These are phyloP conservation scores for Endothia cerciana DNA, from an alignment of 2,329 filamentous ascomycete species.

Conservation along the genomic window DNA sequence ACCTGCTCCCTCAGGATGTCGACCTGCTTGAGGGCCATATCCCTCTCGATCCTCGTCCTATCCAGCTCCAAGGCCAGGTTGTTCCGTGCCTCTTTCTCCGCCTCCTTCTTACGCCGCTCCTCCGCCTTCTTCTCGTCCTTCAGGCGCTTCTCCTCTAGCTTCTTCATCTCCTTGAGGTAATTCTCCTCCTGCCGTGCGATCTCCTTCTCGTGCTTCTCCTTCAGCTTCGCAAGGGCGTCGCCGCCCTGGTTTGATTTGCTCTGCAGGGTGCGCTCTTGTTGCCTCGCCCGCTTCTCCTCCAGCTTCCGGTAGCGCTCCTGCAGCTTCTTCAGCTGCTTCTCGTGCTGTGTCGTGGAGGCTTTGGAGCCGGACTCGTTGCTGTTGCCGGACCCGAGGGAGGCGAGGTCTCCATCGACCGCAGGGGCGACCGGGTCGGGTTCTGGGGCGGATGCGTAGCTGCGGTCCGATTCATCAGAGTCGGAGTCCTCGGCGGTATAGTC, in stretches of 20 bases:
- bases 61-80: slow-evolving; percentile 58
- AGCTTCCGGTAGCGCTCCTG: slow-evolving; percentile 63
- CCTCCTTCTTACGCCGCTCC: slow-evolving; percentile 52
- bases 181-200: slow-evolving; percentile 69
- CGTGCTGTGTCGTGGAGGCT: slow-evolving; percentile 46
- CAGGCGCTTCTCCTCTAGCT: slow-evolving; percentile 65
- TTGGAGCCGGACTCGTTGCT: slow-evolving; percentile 46
- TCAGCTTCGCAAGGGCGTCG: slow-evolving; percentile 57
- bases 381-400: slow-evolving; percentile 37
- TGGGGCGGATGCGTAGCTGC: slow-evolving; percentile 54
- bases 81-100: slow-evolving; percentile 57
- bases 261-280: slow-evolving; percentile 52
- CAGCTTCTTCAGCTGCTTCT: slow-evolving; percentile 69
- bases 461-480: slow-evolving; percentile 46
- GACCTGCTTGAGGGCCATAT: slow-evolving; percentile 56
- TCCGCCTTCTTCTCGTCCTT: slow-evolving; percentile 65
- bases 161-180: slow-evolving; percentile 65
- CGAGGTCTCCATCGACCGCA: slow-evolving; percentile 13
- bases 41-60: slow-evolving; percentile 52
- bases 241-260: slow-evolving; percentile 38
- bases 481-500: slow-evolving; percentile 36
- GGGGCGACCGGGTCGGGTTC: slow-evolving; percentile 42
- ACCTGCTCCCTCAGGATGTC: slow-evolving; percentile 59
- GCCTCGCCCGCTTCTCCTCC: slow-evolving; percentile 63
- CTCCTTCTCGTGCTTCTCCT: slow-evolving; percentile 66